Percentiles rank a stretch among this genome's conserved stretches.
phyloP scores from a whole-genome alignment of 768 basidiomycete genomes.

The Mycena crocata region DNA sequence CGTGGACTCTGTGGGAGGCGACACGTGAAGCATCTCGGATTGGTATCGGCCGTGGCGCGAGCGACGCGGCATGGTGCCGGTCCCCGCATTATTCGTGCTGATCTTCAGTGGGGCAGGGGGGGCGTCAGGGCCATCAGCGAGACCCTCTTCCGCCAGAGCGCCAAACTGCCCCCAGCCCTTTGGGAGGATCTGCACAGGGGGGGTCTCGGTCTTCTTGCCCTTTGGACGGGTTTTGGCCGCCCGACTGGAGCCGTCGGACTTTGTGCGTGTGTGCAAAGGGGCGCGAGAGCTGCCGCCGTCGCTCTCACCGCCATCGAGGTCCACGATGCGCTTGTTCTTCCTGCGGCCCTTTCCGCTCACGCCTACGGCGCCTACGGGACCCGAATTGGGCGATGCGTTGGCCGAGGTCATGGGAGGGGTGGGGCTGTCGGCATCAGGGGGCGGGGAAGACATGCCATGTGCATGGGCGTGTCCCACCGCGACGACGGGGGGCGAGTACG shows the following conservation, averaged over 20 bases:
- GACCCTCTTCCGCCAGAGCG: conserved; percentile 29
- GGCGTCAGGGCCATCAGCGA: not conserved
- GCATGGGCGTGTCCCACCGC: conserved; percentile 59
- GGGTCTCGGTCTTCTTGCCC: conserved; percentile 31
- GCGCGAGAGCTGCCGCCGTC: conserved; percentile 48
- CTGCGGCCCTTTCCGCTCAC: conserved; percentile 58
- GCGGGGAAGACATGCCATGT: conserved; percentile 35
- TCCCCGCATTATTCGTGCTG: conserved; percentile 22
- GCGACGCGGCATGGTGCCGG: conserved; percentile 35
- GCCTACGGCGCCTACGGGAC: conserved; percentile 48
- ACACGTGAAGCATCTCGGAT: conserved; percentile 56
- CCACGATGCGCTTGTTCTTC: conserved; percentile 84
- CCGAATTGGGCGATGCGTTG: conserved; percentile 59
- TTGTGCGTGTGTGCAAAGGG: conserved; percentile 44
- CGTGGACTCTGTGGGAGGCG: conserved; percentile 31
- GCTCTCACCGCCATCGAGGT: conserved; percentile 67
- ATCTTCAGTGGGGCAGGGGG: conserved; percentile 29
- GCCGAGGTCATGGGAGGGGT: conserved; percentile 46
- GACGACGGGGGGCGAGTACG: conserved; percentile 70
- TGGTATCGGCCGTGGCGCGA: conserved; percentile 63
- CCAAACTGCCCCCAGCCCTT: conserved; percentile 33
- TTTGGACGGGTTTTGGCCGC: conserved; percentile 39
- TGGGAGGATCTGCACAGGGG: conserved; percentile 6
- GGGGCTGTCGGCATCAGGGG: conserved; percentile 29
- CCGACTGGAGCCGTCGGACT: conserved; percentile 43